Evolutionary conservation across 2,329 filamentous ascomycete genomes (phyloP), one percentile per base, ranked within the genome.

Genomic region (Sarocladium brachiariae): DNA sequence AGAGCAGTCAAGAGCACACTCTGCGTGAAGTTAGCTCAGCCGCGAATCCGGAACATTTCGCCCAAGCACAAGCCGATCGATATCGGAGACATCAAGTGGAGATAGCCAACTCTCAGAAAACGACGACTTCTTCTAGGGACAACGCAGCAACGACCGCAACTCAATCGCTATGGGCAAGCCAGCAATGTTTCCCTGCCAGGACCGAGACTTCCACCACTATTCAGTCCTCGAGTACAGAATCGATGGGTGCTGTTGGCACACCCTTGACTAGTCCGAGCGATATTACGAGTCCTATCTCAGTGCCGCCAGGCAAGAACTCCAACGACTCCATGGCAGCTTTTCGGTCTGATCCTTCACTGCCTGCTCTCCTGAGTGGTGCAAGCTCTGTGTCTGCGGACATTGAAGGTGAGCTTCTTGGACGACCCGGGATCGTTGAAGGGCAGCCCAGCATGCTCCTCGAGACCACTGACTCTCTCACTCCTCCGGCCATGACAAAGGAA

Each of bases 341-440:
- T 61, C 78, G 78, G 51, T 84, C 81, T 2, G 81, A 84, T 49
- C 81, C 80, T 0, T 85, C 81, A 4, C 65, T 85, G 2, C 81
- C 81, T 10, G 80, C 81, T 6, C 66, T 84, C 7, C 69, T 84
- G 10, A 84, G 81, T 51, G 78, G 81, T 10, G 78, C 80, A 8
- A 83, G 80, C 58, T 85, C 81, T 2, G 74, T 84, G 9, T 84
- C 80, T 13, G 79, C 77, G 1, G 81, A 84, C 56, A 68, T 76
- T 19, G 81, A 85, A 54, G 78, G 75, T 1, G 81, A 84, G 46
- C 78, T 82, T 34, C 66, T 83, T 2, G 66, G 74, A 50, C 70
- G 66, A 19, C 77, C 76, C 9, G 74, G 72, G 4, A 65, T 71
- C 5, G 66, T 77, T 6, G 67, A 67, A 46, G 57, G 53, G 3